A percentile compares a stretch with the other conserved stretches of the same genome.
Evolutionary conservation across 257 asterid species (phyloP).

Genomic region (Solanum infundibuliforme): DNA sequence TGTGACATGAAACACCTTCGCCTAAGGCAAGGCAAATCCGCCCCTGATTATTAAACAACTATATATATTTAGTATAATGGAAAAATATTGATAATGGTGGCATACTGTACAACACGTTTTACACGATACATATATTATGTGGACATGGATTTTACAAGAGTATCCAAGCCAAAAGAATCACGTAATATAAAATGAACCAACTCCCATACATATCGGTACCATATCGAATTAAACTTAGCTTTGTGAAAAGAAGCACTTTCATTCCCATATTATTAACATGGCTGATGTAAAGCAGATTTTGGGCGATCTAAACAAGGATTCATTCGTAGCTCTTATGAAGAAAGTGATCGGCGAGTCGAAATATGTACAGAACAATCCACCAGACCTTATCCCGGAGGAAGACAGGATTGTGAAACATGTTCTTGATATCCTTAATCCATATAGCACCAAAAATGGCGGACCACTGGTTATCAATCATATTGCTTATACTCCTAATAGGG

Average conservation of each 20-base stretch:
- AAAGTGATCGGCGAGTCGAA: slow-evolving; percentile 83
- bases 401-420: slow-evolving; percentile 78
- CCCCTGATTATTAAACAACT: too few relatives aligned
- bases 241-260: background rate
- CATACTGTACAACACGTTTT: too few relatives aligned
- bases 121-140: too few relatives aligned
- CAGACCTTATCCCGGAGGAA: slow-evolving; percentile 89
- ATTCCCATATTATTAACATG: slow-evolving; percentile 14
- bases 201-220: background rate
- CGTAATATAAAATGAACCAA: too few relatives aligned
- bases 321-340: slow-evolving; percentile 49
- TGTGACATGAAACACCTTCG: too few relatives aligned
- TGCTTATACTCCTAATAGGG: slow-evolving; percentile 76
- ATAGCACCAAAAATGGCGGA: slow-evolving; percentile 67
- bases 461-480: slow-evolving; percentile 71
- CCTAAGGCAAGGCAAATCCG: too few relatives aligned
- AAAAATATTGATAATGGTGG: too few relatives aligned
- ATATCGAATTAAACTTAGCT: slow-evolving; percentile 6
- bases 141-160: too few relatives aligned
- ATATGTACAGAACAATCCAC: slow-evolving; percentile 90
- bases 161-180: too few relatives aligned
- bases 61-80: too few relatives aligned
- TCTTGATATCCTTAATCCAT: slow-evolving; percentile 58
- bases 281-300: slow-evolving; percentile 26
- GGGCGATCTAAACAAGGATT: slow-evolving; percentile 63